These are phyloP conservation scores for Austropuccinia psidii DNA, from an alignment of 1,284 basidiomycete species.

Conservation along the genomic window DNA sequence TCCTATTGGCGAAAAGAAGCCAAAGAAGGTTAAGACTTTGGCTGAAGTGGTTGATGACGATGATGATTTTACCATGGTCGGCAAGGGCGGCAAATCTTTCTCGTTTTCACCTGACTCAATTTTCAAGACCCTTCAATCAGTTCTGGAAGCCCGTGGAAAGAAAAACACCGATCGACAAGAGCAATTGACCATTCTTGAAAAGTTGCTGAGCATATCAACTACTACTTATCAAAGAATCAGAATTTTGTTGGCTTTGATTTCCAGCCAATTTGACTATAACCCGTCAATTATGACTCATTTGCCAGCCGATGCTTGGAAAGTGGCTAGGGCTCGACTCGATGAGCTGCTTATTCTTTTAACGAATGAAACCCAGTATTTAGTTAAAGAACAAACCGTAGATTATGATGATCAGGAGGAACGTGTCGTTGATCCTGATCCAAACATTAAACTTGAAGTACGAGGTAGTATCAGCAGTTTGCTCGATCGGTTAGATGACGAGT, in stretches of 20 bases:
- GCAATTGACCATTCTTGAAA: slow-evolving; percentile 83
- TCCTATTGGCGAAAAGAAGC: slow-evolving; percentile 49
- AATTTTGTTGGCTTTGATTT: slow-evolving; percentile 84
- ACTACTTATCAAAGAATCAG: slow-evolving; percentile 87
- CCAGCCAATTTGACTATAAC: slow-evolving; percentile 95
- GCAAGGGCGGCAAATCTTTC: slow-evolving; percentile 76
- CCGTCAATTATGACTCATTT: slow-evolving; percentile 69
- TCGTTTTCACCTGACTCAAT: slow-evolving; percentile 79
- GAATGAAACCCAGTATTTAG: slow-evolving; percentile 63
- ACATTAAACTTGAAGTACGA: slow-evolving; percentile 59
- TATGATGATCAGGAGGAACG: slow-evolving; percentile 89
- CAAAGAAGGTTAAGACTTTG: slow-evolving; percentile 45
- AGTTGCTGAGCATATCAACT: slow-evolving; percentile 75
- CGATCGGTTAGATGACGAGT: slow-evolving; percentile 96
- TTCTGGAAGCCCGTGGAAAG: slow-evolving; percentile 86
- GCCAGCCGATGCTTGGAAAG: slow-evolving; percentile 84
- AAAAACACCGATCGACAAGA: slow-evolving; percentile 93
- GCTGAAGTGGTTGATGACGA: slow-evolving; percentile 53
- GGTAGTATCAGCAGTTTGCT: slow-evolving; percentile 90
- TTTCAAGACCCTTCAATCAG: slow-evolving; percentile 82
- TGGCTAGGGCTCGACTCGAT: slow-evolving; percentile 80
- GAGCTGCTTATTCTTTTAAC: slow-evolving; percentile 72
- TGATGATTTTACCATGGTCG: slow-evolving; percentile 84
- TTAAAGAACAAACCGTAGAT: slow-evolving; percentile 74
- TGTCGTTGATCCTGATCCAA: slow-evolving; percentile 55